phyloP scores from a whole-genome alignment of 306 rosid species.

The Dryas drummondii region DNA sequence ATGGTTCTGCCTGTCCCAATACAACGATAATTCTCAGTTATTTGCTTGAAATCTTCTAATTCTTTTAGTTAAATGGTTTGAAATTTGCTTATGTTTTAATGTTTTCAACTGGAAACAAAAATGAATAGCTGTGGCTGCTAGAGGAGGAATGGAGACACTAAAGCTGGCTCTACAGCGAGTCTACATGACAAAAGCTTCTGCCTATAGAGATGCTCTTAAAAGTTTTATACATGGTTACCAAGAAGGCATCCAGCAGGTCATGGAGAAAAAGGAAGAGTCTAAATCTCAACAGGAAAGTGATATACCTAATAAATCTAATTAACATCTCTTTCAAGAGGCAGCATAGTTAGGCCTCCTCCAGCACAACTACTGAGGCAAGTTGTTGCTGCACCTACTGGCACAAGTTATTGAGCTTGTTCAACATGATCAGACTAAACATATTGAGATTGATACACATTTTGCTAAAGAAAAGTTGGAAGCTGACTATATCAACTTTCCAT shows the following conservation, averaged over 20 bases:
- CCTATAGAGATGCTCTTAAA: constrained; percentile 73
- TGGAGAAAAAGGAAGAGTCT: constrained; percentile 53
- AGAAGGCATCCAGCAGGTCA: constrained; percentile 70
- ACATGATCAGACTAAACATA: no score
- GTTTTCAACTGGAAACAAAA: constrained; percentile 30
- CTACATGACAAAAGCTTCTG: constrained; percentile 90
- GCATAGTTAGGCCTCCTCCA: neutral
- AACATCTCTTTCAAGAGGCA: neutral
- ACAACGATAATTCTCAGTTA: no score
- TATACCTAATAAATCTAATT: neutral
- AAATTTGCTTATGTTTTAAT: neutral
- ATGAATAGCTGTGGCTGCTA: constrained; percentile 74
- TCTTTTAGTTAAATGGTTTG: neutral
- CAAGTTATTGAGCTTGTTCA: neutral
- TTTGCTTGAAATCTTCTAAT: no score
- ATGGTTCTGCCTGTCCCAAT: neutral
- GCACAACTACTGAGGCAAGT: neutral
- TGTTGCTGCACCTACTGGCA: neutral
- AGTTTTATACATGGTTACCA: constrained; percentile 67
- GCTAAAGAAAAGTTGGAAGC: no score
- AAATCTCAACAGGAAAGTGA: constrained; percentile 34
- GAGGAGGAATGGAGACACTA: constrained; percentile 69
- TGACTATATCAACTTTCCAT: no score
- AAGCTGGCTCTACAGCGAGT: constrained; percentile 81
- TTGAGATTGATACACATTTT: no score